Evolutionary conservation across 257 asterid genomes (phyloP).

Genomic region (Anisodus acutangulus): DNA sequence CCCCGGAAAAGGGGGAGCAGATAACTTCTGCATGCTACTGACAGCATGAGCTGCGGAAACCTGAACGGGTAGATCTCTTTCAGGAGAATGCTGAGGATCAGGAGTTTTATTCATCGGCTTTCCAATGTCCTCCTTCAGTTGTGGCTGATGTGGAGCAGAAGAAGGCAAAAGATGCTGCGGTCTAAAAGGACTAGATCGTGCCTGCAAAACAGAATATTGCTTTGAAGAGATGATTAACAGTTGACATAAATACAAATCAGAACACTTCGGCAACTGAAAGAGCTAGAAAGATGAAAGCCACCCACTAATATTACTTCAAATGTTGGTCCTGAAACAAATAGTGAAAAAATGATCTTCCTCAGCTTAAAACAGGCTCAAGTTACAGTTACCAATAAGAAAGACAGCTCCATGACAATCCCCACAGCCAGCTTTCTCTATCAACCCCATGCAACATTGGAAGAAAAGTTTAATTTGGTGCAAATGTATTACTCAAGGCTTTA

Average conservation of each 20-base stretch:
- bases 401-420: neutral
- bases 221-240: neutral
- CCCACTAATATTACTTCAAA: neutral
- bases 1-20: conserved; percentile 29
- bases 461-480: neutral
- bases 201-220: conserved; percentile 20
- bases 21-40: conserved; percentile 26
- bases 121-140: conserved; percentile 28
- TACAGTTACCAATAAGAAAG: neutral
- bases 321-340: neutral
- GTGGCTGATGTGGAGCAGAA: conserved; percentile 31
- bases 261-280: conserved; percentile 22
- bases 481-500: conserved; percentile 4
- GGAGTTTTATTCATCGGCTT: conserved; percentile 30
- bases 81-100: conserved; percentile 21
- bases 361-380: neutral
- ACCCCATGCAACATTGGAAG: neutral
- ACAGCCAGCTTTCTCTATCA: conserved; percentile 2
- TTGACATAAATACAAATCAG: neutral
- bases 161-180: conserved; percentile 24
- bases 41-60: conserved; percentile 28
- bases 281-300: conserved; percentile 1
- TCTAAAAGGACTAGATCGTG: conserved; percentile 25
- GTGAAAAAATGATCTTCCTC: neutral
- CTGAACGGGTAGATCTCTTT: conserved; percentile 29